phyloP scores from a whole-genome alignment of 1,284 basidiomycete genomes.

The Irpex sp. region DNA sequence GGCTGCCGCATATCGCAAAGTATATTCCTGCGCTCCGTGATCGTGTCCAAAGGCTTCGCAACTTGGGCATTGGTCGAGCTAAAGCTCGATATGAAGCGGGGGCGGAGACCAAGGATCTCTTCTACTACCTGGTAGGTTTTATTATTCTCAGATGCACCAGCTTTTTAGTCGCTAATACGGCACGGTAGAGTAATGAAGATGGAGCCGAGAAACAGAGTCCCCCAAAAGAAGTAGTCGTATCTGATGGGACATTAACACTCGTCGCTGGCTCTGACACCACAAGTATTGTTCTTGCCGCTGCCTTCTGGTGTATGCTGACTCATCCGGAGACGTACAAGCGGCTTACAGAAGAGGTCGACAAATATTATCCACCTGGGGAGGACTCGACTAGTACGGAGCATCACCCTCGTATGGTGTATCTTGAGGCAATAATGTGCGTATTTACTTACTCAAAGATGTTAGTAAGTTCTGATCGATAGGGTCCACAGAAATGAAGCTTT shows the following conservation, averaged over 20 bases:
- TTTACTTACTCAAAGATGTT: not conserved
- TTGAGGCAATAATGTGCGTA: conserved; percentile 28
- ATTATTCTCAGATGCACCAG: not conserved
- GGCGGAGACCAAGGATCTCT: conserved; percentile 18
- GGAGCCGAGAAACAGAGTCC: conserved; percentile 17
- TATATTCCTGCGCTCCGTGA: conserved; percentile 17
- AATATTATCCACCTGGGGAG: conserved; percentile 19
- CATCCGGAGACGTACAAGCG: conserved; percentile 18
- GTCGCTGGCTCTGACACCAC: conserved; percentile 31
- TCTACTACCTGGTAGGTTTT: conserved; percentile 17
- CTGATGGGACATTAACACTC: conserved; percentile 19
- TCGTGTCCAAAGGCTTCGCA: conserved; percentile 8
- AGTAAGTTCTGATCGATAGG: too few species aligned
- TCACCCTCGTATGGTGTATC: conserved; percentile 22
- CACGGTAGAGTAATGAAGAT: conserved; percentile 21
- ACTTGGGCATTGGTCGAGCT: conserved; percentile 13
- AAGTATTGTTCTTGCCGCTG: conserved; percentile 12
- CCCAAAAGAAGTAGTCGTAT: conserved; percentile 15
- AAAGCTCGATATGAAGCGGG: not conserved
- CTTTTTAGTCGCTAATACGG: not conserved
- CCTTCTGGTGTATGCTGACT: conserved; percentile 19
- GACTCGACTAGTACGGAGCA: conserved; percentile 18
- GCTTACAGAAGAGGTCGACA: conserved; percentile 25
- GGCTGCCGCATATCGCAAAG: conserved; percentile 20
- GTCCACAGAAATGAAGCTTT: conserved; percentile 19